phyloP scores from a whole-genome alignment of 345 rosid species.

The Salix caprea region DNA sequence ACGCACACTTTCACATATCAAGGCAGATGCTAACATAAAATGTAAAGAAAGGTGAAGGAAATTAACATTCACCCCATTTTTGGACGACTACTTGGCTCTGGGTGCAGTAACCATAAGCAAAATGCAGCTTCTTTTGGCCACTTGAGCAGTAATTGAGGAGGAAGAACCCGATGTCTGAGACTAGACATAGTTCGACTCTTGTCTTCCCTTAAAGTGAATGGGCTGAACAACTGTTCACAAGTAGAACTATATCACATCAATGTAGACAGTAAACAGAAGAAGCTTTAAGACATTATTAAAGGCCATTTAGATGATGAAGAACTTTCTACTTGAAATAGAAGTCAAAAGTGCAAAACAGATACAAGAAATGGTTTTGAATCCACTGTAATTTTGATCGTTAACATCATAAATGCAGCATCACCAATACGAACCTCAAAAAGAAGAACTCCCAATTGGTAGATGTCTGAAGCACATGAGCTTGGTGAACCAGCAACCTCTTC shows the following conservation, averaged over 20 bases:
- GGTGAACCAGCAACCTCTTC: constrained; percentile 68
- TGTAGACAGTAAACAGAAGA: constrained; percentile 16
- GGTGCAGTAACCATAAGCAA: constrained; percentile 91
- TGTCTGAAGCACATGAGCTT: constrained; percentile 76
- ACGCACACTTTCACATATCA: background rate
- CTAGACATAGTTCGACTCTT: constrained; percentile 84
- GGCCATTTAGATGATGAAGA: background rate
- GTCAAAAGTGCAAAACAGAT: background rate
- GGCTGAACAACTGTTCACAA: constrained; percentile 57
- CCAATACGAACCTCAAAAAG: constrained; percentile 71
- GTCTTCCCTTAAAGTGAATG: constrained; percentile 62
- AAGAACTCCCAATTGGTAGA: constrained; percentile 81
- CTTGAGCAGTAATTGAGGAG: constrained; percentile 74
- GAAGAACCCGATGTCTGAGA: constrained; percentile 93
- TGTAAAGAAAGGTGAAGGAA: background rate
- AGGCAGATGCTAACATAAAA: background rate
- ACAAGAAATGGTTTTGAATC: background rate
- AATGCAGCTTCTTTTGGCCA: constrained; percentile 93
- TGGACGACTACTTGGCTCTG: constrained; percentile 84
- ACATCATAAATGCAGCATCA: background rate
- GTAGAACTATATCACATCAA: constrained; percentile 30
- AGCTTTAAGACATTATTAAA: background rate
- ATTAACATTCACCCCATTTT: constrained; percentile 47
- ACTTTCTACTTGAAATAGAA: background rate
- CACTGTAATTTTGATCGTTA: background rate